A percentile compares a stretch with the other conserved stretches of the same genome.
Conservation (phyloP, 768 basidiomycete genomes). For the Daedaleopsis sinensis region DNA sequence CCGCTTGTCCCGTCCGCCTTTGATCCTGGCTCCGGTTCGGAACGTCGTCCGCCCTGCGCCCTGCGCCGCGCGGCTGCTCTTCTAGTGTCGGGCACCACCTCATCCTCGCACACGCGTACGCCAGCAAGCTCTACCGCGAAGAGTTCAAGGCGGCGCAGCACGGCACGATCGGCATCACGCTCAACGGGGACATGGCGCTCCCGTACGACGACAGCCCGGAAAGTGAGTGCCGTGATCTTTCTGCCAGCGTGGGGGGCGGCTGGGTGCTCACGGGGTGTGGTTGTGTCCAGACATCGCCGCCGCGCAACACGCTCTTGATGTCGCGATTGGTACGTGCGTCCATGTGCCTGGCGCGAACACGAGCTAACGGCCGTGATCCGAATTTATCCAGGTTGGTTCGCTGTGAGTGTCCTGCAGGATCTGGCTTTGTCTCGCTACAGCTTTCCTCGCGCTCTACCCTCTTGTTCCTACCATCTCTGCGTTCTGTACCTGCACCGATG, state of each 20-base stretch:
- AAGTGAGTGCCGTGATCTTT: constrained; percentile 47
- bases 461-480: not conserved
- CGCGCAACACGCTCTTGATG: constrained; percentile 72
- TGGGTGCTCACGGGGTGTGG: not conserved
- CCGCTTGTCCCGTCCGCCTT: no score
- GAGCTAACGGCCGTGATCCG: not conserved
- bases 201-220: constrained; percentile 71
- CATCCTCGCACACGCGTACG: constrained; percentile 70
- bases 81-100: constrained; percentile 66
- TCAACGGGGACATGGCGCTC: constrained; percentile 77
- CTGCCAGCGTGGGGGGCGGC: not conserved
- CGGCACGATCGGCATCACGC: constrained; percentile 77
- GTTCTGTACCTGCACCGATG: no score
- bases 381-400: constrained; percentile 53
- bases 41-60: no score
- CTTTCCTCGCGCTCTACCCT: constrained; percentile 11
- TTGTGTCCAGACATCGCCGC: constrained; percentile 57
- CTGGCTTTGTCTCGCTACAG: not conserved
- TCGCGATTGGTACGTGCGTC: constrained; percentile 60
- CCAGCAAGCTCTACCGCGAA: constrained; percentile 67
- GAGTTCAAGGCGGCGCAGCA: constrained; percentile 63
- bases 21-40: no score
- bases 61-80: constrained; percentile 1
- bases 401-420: constrained; percentile 35
- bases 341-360: constrained; percentile 1